phyloP scores from a whole-genome alignment of 2,329 filamentous ascomycete species.

The Hortaea sp. region DNA sequence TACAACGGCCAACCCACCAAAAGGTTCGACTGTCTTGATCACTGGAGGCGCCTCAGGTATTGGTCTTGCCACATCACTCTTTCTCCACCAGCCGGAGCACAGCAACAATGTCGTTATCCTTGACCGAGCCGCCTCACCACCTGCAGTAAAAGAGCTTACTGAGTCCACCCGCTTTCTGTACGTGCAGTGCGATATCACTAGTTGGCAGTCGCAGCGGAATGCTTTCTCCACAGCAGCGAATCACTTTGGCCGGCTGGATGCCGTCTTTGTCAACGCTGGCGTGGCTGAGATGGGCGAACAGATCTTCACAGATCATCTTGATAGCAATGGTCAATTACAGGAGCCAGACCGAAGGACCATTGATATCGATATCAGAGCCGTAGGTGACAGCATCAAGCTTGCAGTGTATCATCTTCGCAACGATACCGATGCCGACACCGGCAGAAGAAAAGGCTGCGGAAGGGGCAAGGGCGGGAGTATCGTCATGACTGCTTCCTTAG shows the following conservation, averaged over 20 bases:
- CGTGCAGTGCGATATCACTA: constrained; percentile 34
- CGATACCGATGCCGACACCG: constrained; percentile 5
- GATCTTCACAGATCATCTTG: constrained; percentile 38
- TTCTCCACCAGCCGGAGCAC: constrained; percentile 16
- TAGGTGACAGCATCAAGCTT: constrained; percentile 37
- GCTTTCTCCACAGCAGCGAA: constrained; percentile 33
- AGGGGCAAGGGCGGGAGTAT: constrained; percentile 33
- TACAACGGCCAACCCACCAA: constrained; percentile 15
- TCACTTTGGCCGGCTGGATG: constrained; percentile 36
- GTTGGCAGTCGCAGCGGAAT: constrained; percentile 35
- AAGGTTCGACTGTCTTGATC: constrained; percentile 19
- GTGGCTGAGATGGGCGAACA: constrained; percentile 40
- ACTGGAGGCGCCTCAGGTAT: constrained; percentile 23
- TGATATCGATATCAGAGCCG: constrained; percentile 38
- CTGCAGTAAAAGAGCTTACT: constrained; percentile 9
- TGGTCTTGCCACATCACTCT: constrained; percentile 21
- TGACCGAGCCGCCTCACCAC: constrained; percentile 14
- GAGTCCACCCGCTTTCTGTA: constrained; percentile 21
- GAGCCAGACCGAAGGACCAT: constrained; percentile 38
- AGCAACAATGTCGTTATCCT: constrained; percentile 21
- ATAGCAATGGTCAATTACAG: constrained; percentile 31
- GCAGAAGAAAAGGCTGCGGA: constrained; percentile 14
- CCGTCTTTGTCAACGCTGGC: constrained; percentile 42
- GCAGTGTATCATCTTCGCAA: constrained; percentile 38
- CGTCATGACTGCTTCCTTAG: constrained; percentile 39